These are phyloP conservation scores for Cladosporium sp. DNA, from an alignment of 2,329 filamentous ascomycete genomes.

Conservation along the genomic window DNA sequence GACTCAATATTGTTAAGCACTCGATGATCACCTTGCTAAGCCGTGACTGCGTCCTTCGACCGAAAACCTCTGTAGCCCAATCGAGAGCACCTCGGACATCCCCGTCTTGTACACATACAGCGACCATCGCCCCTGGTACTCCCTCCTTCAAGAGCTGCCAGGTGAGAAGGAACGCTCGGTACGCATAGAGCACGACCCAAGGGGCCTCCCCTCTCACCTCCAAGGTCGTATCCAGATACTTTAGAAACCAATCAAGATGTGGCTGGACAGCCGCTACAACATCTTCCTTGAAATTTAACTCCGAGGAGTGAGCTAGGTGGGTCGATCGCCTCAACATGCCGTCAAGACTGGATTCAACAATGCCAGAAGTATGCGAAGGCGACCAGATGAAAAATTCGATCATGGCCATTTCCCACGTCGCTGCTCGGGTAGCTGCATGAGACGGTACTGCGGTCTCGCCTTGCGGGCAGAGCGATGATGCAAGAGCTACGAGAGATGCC, in stretches of 20 bases:
- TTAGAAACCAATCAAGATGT: constrained; percentile 10
- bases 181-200: constrained; percentile 8
- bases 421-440: not conserved
- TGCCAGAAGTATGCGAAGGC: constrained; percentile 8
- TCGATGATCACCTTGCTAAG: constrained; percentile 4
- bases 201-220: not conserved
- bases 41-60: not conserved
- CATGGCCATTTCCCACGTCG: constrained; percentile 15
- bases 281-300: constrained; percentile 4
- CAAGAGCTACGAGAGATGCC: constrained; percentile 7
- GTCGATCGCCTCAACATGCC: constrained; percentile 7
- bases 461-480: constrained; percentile 2
- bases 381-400: constrained; percentile 14
- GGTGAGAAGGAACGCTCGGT: constrained; percentile 7
- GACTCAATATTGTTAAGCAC: not conserved
- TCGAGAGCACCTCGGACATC: not conserved
- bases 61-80: constrained; percentile 1
- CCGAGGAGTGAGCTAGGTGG: not conserved
- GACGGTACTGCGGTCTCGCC: not conserved
- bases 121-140: constrained; percentile 1
- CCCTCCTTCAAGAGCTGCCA: constrained; percentile 9
- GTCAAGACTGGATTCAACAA: constrained; percentile 6
- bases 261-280: constrained; percentile 3
- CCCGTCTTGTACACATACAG: not conserved
- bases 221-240: not conserved